phyloP scores from a whole-genome alignment of 23 red algal genomes.

The Gracilaria gracilis region DNA sequence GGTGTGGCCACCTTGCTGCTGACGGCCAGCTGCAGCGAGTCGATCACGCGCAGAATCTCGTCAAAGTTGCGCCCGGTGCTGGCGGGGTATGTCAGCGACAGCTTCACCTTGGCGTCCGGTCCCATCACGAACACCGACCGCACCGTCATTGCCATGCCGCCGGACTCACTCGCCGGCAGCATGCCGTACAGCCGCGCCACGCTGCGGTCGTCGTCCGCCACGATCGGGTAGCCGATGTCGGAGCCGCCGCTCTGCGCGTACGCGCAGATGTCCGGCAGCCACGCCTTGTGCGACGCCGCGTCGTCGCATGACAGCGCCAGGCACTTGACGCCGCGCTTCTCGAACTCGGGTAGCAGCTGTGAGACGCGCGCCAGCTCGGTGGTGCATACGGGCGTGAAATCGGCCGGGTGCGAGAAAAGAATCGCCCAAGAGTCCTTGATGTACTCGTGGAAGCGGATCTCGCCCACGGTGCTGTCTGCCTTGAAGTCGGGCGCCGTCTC shows the following conservation, averaged over 20 bases:
- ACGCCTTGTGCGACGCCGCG: constrained; percentile 62
- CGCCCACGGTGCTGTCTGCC: constrained; percentile 43
- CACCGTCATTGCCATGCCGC: constrained; percentile 75
- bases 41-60: constrained; percentile 85
- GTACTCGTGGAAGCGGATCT: constrained; percentile 51
- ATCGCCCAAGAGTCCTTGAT: constrained; percentile 39
- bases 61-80: constrained; percentile 85
- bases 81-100: constrained; percentile 77
- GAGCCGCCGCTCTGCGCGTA: constrained; percentile 10
- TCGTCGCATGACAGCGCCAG: constrained; percentile 79
- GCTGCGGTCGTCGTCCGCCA: constrained; percentile 69
- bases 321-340: constrained; percentile 73
- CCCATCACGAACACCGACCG: constrained; percentile 87
- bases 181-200: constrained; percentile 76
- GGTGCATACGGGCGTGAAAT: constrained; percentile 91
- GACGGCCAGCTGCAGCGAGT: constrained; percentile 75
- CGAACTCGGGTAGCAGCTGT: constrained; percentile 80
- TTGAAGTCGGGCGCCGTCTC: constrained; percentile 68
- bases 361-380: constrained; percentile 84
- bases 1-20: constrained; percentile 74
- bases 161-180: constrained; percentile 60
- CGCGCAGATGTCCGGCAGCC: constrained; percentile 75
- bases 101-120: constrained; percentile 67
- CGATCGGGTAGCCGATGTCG: constrained; percentile 68
- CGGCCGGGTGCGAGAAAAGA: constrained; percentile 75